These are phyloP conservation scores for Penicillium paradoxum DNA, from an alignment of 495 filamentous ascomycete genomes.

Conservation along the genomic window DNA sequence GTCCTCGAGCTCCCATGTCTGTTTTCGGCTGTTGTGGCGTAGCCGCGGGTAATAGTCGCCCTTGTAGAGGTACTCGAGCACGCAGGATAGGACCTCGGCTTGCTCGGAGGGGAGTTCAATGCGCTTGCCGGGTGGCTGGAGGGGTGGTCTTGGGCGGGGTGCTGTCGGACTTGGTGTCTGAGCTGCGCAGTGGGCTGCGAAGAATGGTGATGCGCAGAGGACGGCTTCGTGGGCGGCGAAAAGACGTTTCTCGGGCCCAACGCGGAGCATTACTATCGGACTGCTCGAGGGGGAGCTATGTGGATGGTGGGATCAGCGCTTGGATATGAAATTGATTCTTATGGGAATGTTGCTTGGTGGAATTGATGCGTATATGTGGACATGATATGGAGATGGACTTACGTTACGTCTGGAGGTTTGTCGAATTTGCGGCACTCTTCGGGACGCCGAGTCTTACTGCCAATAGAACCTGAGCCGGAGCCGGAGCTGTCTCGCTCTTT, in stretches of 20 bases:
- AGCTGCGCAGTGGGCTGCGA: constrained; percentile 38
- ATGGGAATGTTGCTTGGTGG: neutral
- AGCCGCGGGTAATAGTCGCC: constrained; percentile 85
- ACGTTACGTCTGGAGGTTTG: constrained; percentile 39
- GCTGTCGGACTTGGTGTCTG: constrained; percentile 15
- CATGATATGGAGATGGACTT: constrained; percentile 12
- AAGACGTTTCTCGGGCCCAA: constrained; percentile 73
- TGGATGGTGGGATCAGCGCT: neutral
- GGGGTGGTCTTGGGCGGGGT: constrained; percentile 11
- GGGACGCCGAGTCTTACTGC: constrained; percentile 21
- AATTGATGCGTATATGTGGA: neutral
- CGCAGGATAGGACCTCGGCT: constrained; percentile 82
- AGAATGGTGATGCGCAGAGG: constrained; percentile 72
- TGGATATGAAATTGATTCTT: neutral
- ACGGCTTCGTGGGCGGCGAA: constrained; percentile 90
- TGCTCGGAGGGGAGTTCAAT: constrained; percentile 79
- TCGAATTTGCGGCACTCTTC: constrained; percentile 29
- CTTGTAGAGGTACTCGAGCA: constrained; percentile 92
- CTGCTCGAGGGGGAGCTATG: constrained; percentile 45
- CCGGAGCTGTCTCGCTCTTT: constrained; percentile 12
- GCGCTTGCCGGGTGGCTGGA: constrained; percentile 48
- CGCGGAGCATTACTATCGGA: constrained; percentile 70
- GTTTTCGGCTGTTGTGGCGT: constrained; percentile 60
- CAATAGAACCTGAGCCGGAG: constrained; percentile 16
- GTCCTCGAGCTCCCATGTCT: constrained; percentile 69